Base-by-base conservation (phyloP, 2,329 filamentous ascomycete genomes). In the Colletotrichum caudatum region DNA sequence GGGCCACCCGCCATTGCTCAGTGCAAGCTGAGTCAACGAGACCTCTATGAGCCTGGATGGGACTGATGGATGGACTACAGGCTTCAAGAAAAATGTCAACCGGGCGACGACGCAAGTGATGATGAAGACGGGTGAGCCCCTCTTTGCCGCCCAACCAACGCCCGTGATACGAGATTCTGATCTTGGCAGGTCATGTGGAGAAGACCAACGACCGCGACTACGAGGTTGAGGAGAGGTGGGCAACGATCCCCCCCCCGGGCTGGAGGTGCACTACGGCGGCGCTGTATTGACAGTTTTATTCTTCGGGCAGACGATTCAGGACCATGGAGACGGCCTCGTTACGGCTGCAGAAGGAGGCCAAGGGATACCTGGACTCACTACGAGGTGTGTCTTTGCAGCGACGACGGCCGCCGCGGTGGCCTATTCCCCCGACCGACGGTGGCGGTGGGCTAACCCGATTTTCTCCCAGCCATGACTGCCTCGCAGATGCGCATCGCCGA, bases 401-500 rank as follows among this genome's bases (percentile, higher is more conserved):
- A 23, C 7, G 9, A 9, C 16, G 51, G 26, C 26, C 2, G 29
- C 35, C 33, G 54, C 12, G 58, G 41, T 44, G 29, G 69, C 9
- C 23, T 5, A 14, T 37, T 56, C 20, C 2, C 39, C 39, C n/a
- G 20, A 16, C n/a, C 46, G 41, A 59, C n/a, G 2, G 16, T 44
- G 12, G 66, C 35, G 71, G 78, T 68, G 76, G 62, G 56, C 53
- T 66, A 35, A 62, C 64, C 20, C 16, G 50, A 23, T 33, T 11
- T 26, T 5, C 20, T 5, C 29, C 33, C 75, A 94, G 95, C 96
- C 76, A 99, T 99, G 96, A 99, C 96, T 20, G 95, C 96, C 64
- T 98, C 95, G 65, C 96, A 99, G 84, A 98, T 99, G 95, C 92
- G 95, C 79, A 98, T 99, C 81, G 96, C 96, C 75, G 96, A 99